A percentile compares a stretch with the other conserved stretches of the same genome.
phyloP scores from a whole-genome alignment of 345 rosid species.

The Corymbia maculata region DNA sequence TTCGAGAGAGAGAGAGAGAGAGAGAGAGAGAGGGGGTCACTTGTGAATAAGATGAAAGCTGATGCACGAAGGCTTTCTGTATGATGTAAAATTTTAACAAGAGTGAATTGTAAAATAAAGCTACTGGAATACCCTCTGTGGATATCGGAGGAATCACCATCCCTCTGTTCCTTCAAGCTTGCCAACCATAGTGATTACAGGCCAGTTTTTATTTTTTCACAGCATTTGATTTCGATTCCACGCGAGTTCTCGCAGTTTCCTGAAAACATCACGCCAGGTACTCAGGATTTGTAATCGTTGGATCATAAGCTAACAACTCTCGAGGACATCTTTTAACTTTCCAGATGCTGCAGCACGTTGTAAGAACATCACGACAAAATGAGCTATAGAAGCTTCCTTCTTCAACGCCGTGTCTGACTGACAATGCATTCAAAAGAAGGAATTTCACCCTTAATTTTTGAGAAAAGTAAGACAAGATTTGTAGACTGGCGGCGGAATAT shows the following conservation, averaged over 20 bases:
- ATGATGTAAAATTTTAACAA: neutral
- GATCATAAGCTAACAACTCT: neutral
- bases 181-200: neutral
- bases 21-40: neutral
- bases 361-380: neutral
- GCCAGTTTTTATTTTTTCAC: neutral
- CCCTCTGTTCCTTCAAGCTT: neutral
- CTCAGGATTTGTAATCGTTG: neutral
- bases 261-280: neutral
- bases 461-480: neutral
- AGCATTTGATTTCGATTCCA: neutral
- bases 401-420: neutral
- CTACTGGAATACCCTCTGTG: neutral
- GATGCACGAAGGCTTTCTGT: neutral
- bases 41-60: neutral
- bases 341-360: neutral
- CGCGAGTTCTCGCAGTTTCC: neutral
- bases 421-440: neutral
- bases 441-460: too few species aligned
- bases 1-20: too few species aligned
- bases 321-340: neutral
- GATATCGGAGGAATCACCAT: neutral
- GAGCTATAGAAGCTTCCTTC: neutral
- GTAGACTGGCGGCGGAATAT: neutral
- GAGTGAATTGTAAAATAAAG: neutral